Evolutionary conservation across 1,139 yeast genomes (phyloP), one percentile per base, ranked within the genome.

Genomic region (Zhuliangozyma parablackwelliae): DNA sequence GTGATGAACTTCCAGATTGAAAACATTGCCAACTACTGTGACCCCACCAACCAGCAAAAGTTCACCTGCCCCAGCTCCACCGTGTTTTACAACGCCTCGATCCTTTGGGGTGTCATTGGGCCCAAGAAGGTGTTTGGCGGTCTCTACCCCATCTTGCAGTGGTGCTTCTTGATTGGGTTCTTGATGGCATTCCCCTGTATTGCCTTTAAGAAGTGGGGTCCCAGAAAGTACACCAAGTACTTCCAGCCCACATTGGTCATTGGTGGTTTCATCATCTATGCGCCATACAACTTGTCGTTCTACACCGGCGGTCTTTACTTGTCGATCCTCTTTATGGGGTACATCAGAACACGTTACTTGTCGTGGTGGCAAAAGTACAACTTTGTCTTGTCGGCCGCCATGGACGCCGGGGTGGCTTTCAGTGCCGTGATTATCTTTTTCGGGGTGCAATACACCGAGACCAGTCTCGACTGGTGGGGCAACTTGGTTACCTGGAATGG

Each of bases 101-200:
- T 79, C 12, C 59, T 76, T 26, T 80, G 84, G 85, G 85, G 86
- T 39, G 75, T 75, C 9, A 72, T 80, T 46, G 85, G 84, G 2
- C 82, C 84, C 1, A 58, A 64, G 45, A 65, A 72, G 43, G 71
- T 66, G 35, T 75, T 75, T 44, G 59, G 58, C 41, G 69, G 68
- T 1, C 49, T 74, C 13, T 75, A 76, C 47, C 80, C 80, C 21
- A 48, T 61, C 26, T 53, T 75, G 53, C 61, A 65, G 50, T 73
- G 61, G 58, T 68, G 76, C 42, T 79, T 79, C 69, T 61, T 78
- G 40, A 67, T 78, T 39, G 84, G 84, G 1, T 72, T 72, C 27
- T 45, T 72, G 4, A 47, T 69, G 13, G 78, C 78, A 1, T 50
- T 60, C 46, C 67, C 56, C 40, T 75, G 68, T 56, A 62, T 67